Conservation (phyloP, 2,329 filamentous ascomycete genomes). For the Xylariaceae sp. region DNA sequence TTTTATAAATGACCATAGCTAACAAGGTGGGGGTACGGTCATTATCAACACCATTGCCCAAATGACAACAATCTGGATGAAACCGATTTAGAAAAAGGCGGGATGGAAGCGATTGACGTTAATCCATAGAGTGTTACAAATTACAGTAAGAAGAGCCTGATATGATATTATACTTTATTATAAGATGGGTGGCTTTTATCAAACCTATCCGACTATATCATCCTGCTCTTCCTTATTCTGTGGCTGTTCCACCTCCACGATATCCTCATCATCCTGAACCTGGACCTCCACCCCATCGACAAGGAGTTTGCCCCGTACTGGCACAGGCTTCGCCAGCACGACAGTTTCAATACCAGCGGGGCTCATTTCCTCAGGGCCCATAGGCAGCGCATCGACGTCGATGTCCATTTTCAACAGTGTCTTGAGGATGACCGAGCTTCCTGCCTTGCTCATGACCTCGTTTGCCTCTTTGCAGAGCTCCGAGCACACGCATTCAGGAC, state of each 20-base stretch:
- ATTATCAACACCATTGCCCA: too few species aligned
- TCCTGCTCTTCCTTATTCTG: neutral
- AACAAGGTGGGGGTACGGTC: too few species aligned
- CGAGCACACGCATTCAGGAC: conserved; percentile 87
- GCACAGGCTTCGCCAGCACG: conserved; percentile 73
- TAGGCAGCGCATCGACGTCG: conserved; percentile 83
- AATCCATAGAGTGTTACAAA: too few species aligned
- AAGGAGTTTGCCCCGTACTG: conserved; percentile 41
- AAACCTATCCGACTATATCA: neutral
- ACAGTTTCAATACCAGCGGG: conserved; percentile 84
- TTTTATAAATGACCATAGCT: too few species aligned
- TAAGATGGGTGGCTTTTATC: neutral
- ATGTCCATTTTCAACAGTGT: conserved; percentile 77
- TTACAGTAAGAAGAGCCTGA: too few species aligned
- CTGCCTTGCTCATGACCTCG: conserved; percentile 92
- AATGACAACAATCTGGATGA: too few species aligned
- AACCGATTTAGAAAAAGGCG: too few species aligned
- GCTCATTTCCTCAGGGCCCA: conserved; percentile 76
- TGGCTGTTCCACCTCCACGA: neutral
- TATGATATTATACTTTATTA: too few species aligned
- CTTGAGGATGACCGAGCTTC: conserved; percentile 81
- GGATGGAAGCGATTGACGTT: too few species aligned
- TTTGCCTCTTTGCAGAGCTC: conserved; percentile 87
- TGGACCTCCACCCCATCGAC: conserved; percentile 37
- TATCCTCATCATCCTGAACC: conserved; percentile 31